Base-by-base conservation (phyloP, 73 alveolate species). In the Paramecium biaurelia region DNA sequence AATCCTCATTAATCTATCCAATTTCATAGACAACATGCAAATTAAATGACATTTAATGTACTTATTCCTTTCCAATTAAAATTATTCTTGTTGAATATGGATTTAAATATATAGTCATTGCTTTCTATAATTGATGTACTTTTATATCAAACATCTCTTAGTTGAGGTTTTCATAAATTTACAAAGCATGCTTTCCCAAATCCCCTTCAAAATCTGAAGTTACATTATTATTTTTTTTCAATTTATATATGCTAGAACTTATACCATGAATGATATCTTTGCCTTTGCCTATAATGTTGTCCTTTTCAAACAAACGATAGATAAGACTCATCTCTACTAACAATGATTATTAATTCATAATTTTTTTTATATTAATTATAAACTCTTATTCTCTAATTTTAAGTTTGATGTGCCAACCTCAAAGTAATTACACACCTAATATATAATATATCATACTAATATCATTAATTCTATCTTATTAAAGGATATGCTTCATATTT, bases 61-160 rank as follows among this genome's bases (percentile, higher is more conserved):
- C 3, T 41, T 74, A 4, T 32, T 74, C 59, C 18, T 34, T 37
- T 74, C 38, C 87, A 15, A 74, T 74, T 41, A 74, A 37, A 37
- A 37, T 37, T 15, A 74, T 74, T 74, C 87, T 74, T 74, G 87
- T 74, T 74, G 87, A 28, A 37, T 74, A 37, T 6, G 57, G 28
- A 74, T 34, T 74, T 12, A 37, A 9, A 37, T 41, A 18, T 11
- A 20, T 41, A 0, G 87, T 74, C 87, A 74, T 74, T 1, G 87
- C 56, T 20, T 37, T 34, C 68, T 74, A 74, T 21, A 74, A 41
- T 74, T 74, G 59, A 9, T 0, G 4, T n/a, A 74, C 87, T 12
- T 74, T 74, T 2, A 11, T 2, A 1, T 74, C 57, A 41, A n/a
- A 74, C 5, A 74, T 7, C 14, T 74, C 57, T 18, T 34, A 21